Evolutionary conservation across 495 filamentous ascomycete species (phyloP), one percentile per base, ranked within the genome.

Genomic region (Polyplosphaeria fusca): DNA sequence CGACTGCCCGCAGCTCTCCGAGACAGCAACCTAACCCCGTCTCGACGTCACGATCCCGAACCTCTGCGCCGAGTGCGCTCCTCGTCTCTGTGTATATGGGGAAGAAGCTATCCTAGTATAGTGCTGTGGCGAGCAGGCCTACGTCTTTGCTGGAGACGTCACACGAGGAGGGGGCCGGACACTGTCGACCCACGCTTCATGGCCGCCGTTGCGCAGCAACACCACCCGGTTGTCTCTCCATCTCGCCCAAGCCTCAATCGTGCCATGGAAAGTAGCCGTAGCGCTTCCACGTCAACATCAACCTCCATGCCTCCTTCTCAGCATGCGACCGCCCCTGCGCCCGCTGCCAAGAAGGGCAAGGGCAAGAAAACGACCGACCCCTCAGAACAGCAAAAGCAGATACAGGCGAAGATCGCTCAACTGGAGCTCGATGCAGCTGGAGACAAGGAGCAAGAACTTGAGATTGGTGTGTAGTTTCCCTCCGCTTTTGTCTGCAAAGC

Each of bases 401-500:
- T 98, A 44, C 86, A 89, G 24, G 89, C 90, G 25, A 91, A 92
- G 71, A 96, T 98, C 62, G 92, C 91, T 22, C 94, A 97, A 76
- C 73, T 98, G 60, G 93, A 98, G 71, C 84, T 86, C 32, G 90
- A 96, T 77, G 85, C 86, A 47, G 90, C 90, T 20, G 88, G 88
- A 48, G 91, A 96, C 62, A 95, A 93, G 74, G 91, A 96, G 58
- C 88, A 96, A 71, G 91, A 96, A 69, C 84, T 82, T 53, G 93
- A 96, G 76, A 96, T 98, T 70, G 93, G 91, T 96, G 78, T 68
- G 91, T 91, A 24, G 18, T 9, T 45, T 46, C 52, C 19, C 14
- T 9, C n/a, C n/a, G n/a, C n/a, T n/a, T n/a, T n/a, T n/a, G n/a
- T n/a, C n/a, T n/a, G n/a, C n/a, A n/a, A n/a, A n/a, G n/a, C n/a